Percentiles rank a stretch among this genome's conserved stretches.
Conservation (phyloP, 495 filamentous ascomycete species). For the Daldinia decipiens region DNA sequence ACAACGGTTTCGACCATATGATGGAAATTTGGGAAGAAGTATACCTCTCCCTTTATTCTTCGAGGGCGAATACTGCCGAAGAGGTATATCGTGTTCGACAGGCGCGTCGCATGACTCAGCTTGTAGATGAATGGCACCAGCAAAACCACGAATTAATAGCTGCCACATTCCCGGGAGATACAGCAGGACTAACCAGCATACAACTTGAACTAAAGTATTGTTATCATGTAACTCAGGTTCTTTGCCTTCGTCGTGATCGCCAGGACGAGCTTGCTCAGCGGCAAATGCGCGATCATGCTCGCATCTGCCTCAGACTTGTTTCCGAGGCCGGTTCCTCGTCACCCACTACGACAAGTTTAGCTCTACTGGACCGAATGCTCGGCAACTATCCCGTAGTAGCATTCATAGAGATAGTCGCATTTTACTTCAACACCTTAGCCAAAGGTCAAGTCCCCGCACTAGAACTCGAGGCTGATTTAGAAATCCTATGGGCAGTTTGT, state of each 20-base stretch:
- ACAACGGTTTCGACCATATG: slow-evolving; percentile 28
- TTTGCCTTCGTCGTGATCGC: slow-evolving; percentile 21
- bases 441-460: neutral
- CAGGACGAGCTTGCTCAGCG: slow-evolving; percentile 13
- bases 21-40: slow-evolving; percentile 41
- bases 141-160: slow-evolving; percentile 9
- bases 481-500: neutral
- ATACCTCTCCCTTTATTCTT: slow-evolving; percentile 30
- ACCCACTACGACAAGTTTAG: slow-evolving; percentile 13
- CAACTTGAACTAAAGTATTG: slow-evolving; percentile 33
- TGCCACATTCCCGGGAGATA: neutral
- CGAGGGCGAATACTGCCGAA: slow-evolving; percentile 6
- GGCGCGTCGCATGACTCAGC: slow-evolving; percentile 7
- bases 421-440: slow-evolving; percentile 2
- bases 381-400: slow-evolving; percentile 27
- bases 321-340: slow-evolving; percentile 10
- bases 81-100: slow-evolving; percentile 4
- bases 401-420: slow-evolving; percentile 24
- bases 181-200: neutral
- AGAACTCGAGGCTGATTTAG: neutral
- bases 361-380: slow-evolving; percentile 28
- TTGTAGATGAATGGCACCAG: slow-evolving; percentile 14
- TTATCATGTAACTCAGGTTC: slow-evolving; percentile 33
- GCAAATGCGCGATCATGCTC: slow-evolving; percentile 24
- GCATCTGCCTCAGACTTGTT: slow-evolving; percentile 26